Percentiles rank a stretch among this genome's conserved stretches.
Conservation (phyloP, 2,329 filamentous ascomycete genomes). For the Arthroderma sp. region DNA sequence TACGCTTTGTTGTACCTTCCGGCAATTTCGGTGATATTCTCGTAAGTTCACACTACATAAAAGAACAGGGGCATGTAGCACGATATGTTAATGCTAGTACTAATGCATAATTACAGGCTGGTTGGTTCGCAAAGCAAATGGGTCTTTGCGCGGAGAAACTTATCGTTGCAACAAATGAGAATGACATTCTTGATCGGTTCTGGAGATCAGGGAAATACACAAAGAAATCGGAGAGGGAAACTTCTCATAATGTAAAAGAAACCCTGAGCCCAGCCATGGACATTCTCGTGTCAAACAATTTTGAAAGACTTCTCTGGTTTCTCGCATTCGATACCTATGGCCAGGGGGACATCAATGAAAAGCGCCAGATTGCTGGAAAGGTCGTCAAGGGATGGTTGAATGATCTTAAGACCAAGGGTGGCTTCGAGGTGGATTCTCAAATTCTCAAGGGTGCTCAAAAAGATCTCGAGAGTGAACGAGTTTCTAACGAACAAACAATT, state of each 20-base stretch:
- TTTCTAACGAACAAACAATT: constrained; percentile 52
- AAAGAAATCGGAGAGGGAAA: constrained; percentile 48
- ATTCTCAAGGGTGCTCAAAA: constrained; percentile 58
- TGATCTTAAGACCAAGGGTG: constrained; percentile 65
- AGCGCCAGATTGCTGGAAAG: constrained; percentile 47
- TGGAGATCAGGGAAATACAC: constrained; percentile 79
- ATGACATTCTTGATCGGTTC: constrained; percentile 92
- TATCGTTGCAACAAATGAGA: constrained; percentile 89
- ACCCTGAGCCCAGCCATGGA: constrained; percentile 95
- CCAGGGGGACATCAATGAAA: constrained; percentile 39
- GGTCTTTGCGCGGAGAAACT: constrained; percentile 79
- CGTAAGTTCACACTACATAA: constrained; percentile 3
- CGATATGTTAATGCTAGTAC: background rate
- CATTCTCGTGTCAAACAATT: constrained; percentile 90
- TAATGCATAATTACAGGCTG: constrained; percentile 26
- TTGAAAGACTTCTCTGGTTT: constrained; percentile 92
- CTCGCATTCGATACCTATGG: constrained; percentile 63
- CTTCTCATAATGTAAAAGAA: constrained; percentile 60
- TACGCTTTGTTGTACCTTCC: constrained; percentile 81
- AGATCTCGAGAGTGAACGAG: constrained; percentile 69
- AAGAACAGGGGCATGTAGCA: too few species aligned
- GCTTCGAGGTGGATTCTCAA: constrained; percentile 65
- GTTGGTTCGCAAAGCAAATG: constrained; percentile 86
- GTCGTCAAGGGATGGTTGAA: constrained; percentile 67
- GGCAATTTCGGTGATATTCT: constrained; percentile 96